These are phyloP conservation scores for Hymenoscyphus fructigenus DNA, from an alignment of 2,329 filamentous ascomycete species.

Conservation along the genomic window DNA sequence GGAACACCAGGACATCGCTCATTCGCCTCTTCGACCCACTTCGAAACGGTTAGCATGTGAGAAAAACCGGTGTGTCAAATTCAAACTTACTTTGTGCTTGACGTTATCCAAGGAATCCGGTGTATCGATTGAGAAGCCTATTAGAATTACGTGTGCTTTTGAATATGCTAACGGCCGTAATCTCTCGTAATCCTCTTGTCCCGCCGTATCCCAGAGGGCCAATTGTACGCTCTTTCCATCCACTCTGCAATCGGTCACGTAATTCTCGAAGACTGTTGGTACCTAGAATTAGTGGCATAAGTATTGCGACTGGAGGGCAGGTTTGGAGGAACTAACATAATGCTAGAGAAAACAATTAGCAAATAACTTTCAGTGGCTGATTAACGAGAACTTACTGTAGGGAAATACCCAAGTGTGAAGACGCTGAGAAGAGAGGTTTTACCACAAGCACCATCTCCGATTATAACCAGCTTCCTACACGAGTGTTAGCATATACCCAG, in stretches of 20 bases:
- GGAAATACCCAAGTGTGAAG: slow-evolving; percentile 97
- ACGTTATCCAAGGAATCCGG: slow-evolving; percentile 97
- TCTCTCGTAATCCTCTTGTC: slow-evolving; percentile 97
- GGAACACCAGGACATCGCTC: slow-evolving; percentile 89
- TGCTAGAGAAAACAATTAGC: slow-evolving; percentile 45
- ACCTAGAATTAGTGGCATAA: slow-evolving; percentile 62
- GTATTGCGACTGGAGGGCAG: slow-evolving; percentile 3
- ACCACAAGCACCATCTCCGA: slow-evolving; percentile 94
- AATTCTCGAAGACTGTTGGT: slow-evolving; percentile 98
- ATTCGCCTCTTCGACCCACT: slow-evolving; percentile 96
- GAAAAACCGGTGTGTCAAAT: background rate
- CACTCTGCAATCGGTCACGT: slow-evolving; percentile 97
- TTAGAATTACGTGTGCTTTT: slow-evolving; percentile 94
- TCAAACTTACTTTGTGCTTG: slow-evolving; percentile 78
- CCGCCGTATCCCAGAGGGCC: slow-evolving; percentile 98
- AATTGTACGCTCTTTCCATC: slow-evolving; percentile 98
- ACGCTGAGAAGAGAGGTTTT: slow-evolving; percentile 97
- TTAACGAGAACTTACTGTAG: slow-evolving; percentile 66
- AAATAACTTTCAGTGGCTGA: slow-evolving; percentile 32
- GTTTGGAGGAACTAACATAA: slow-evolving; percentile 38
- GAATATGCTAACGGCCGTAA: slow-evolving; percentile 92
- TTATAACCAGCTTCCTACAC: slow-evolving; percentile 88
- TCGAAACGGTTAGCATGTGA: slow-evolving; percentile 25
- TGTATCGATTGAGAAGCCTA: slow-evolving; percentile 92
- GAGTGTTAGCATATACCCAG: background rate